Percentiles rank a stretch among this genome's conserved stretches.
phyloP scores from a whole-genome alignment of 1,284 basidiomycete species.

The Gomphus bonarii region DNA sequence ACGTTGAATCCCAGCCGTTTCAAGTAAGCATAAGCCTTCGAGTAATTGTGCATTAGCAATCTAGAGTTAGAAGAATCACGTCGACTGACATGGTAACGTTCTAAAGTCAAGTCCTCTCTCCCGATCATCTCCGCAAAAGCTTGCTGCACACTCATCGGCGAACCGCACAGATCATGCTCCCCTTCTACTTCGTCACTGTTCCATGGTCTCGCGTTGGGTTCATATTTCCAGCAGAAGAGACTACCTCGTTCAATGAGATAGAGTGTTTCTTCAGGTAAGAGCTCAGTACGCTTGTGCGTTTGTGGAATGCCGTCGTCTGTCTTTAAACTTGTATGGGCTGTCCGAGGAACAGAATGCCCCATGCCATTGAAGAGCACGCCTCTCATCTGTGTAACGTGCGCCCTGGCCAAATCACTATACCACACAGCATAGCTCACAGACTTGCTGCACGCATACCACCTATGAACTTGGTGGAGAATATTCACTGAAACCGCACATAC shows the following conservation, averaged over 20 bases:
- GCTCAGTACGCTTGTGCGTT: conserved; percentile 56
- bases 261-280: conserved; percentile 89
- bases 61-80: not conserved
- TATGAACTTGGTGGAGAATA: not conserved
- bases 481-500: conserved; percentile 29
- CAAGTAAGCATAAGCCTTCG: conserved; percentile 84
- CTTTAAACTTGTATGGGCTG: conserved; percentile 16
- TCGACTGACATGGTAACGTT: conserved; percentile 73
- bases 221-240: conserved; percentile 70
- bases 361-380: conserved; percentile 73
- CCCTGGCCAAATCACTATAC: conserved; percentile 52
- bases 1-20: conserved; percentile 88
- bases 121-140: conserved; percentile 81
- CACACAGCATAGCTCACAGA: conserved; percentile 65
- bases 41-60: not conserved
- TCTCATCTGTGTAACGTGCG: conserved; percentile 57
- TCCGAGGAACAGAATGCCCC: conserved; percentile 59
- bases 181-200: conserved; percentile 19
- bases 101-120: conserved; percentile 64
- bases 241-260: conserved; percentile 88
- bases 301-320: conserved; percentile 22
- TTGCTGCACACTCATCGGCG: conserved; percentile 86
- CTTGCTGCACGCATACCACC: conserved; percentile 39
- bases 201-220: conserved; percentile 16
- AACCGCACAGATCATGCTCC: conserved; percentile 32